Evolutionary conservation across 352 stramenopile genomes (phyloP).

Genomic region (Pythium pyrilobum): DNA sequence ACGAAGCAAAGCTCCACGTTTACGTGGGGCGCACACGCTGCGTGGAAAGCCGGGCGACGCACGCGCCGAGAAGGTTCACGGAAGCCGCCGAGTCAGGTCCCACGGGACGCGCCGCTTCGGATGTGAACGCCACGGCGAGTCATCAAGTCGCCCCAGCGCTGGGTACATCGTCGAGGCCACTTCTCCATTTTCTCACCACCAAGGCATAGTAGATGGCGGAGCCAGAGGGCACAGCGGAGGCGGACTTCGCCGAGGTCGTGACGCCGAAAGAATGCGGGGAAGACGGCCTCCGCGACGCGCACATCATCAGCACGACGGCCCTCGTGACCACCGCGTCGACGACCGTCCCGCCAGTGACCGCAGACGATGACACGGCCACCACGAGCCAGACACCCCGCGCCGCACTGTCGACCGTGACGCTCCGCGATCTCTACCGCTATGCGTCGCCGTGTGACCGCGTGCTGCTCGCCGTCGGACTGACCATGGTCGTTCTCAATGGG

Average conservation of each 20-base stretch:
- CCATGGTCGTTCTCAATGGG: conserved; percentile 21
- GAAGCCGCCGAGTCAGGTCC: too few relatives aligned
- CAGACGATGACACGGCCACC: not conserved
- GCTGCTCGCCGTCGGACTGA: conserved; percentile 13
- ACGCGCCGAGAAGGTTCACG: too few relatives aligned
- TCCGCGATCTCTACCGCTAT: conserved; percentile 22
- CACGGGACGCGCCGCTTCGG: too few relatives aligned
- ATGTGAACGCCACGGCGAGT: too few relatives aligned
- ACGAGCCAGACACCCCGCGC: not conserved
- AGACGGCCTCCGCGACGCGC: not conserved
- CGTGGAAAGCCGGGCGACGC: too few relatives aligned
- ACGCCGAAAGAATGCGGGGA: conserved; percentile 14
- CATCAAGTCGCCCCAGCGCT: too few relatives aligned
- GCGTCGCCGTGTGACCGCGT: conserved; percentile 12
- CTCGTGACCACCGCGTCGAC: conserved; percentile 6
- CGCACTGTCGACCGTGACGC: not conserved
- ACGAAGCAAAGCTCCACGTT: too few relatives aligned
- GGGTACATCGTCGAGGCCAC: too few relatives aligned
- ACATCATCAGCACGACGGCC: conserved; percentile 6
- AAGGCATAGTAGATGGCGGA: too few relatives aligned
- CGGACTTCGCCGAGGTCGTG: not conserved
- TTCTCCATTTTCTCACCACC: too few relatives aligned
- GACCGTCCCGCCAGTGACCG: not conserved
- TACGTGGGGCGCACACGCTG: too few relatives aligned
- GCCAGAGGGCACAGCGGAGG: too few relatives aligned